phyloP scores from a whole-genome alignment of 2,329 filamentous ascomycete genomes.

The Hypoxylon sp. region DNA sequence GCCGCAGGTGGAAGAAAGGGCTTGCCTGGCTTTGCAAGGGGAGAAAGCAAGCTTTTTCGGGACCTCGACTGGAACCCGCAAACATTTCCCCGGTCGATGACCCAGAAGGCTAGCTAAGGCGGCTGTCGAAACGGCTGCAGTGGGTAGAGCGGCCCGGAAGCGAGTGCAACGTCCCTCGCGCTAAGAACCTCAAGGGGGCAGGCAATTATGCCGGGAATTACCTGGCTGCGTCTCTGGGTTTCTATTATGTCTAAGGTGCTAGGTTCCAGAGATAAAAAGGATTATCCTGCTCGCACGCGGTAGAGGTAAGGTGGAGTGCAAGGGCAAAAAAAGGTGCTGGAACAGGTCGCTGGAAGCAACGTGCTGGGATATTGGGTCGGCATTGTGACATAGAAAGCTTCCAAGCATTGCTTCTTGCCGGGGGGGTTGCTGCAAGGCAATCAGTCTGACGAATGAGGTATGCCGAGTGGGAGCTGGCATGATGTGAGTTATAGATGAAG shows the following conservation, averaged over 20 bases:
- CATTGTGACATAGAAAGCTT: slow-evolving; percentile 35
- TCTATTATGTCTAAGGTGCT: slow-evolving; percentile 2
- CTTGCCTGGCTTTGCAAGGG: not conserved
- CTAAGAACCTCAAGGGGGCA: slow-evolving; percentile 23
- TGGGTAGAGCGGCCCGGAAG: slow-evolving; percentile 44
- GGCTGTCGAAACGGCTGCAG: slow-evolving; percentile 42
- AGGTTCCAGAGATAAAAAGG: slow-evolving; percentile 11
- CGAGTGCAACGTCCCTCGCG: slow-evolving; percentile 41
- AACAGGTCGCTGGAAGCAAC: not conserved
- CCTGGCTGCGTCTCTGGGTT: slow-evolving; percentile 6
- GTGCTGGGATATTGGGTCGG: slow-evolving; percentile 33
- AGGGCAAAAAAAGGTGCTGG: slow-evolving; percentile 3
- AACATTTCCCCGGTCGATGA: slow-evolving; percentile 39
- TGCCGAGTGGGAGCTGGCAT: slow-evolving; percentile 41
- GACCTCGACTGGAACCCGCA: slow-evolving; percentile 39
- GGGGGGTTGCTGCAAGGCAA: slow-evolving; percentile 36
- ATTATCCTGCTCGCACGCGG: slow-evolving; percentile 18
- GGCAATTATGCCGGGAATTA: slow-evolving; percentile 28
- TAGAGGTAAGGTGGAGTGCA: slow-evolving; percentile 12
- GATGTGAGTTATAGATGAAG: slow-evolving; percentile 40
- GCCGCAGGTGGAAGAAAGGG: slow-evolving; percentile 19
- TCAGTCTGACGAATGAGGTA: slow-evolving; percentile 39
- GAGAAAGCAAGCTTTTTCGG: slow-evolving; percentile 21
- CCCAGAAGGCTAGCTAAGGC: slow-evolving; percentile 39
- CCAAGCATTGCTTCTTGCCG: slow-evolving; percentile 33